Evolutionary conservation across 495 filamentous ascomycete species (phyloP), one percentile per base, ranked within the genome.

Genomic region (Aspergillus heteromorphus): DNA sequence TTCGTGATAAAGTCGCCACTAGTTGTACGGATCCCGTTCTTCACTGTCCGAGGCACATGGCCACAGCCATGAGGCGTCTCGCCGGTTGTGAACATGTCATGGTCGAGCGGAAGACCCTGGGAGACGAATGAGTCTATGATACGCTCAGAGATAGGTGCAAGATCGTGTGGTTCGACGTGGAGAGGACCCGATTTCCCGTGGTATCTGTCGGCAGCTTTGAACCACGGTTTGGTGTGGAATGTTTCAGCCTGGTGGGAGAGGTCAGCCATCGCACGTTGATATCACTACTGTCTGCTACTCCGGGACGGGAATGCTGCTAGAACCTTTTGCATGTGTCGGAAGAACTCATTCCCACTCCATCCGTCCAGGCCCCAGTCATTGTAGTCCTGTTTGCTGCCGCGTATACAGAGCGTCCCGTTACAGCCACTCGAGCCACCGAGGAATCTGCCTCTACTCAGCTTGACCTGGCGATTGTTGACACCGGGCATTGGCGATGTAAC

Each of bases 401-500:
- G 81, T 34, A 85, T 74, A 62, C 79, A 83, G n/a, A 82, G 73
- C 31, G 78, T 85, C 49, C 81, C 82, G 67, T 86, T 87, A 53
- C 79, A 76, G 14, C 78, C 81, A 54, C 74, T 80, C 43, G 71
- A 79, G 4, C 83, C 83, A 20, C 84, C 80, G 14, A 87, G 73
- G 51, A 79, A 78, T 51, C 75, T 79, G 29, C 83, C 84, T 45
- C 82, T 76, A 41, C 78, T 84, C 49, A 79, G 70, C 57, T 84
- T 82, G 53, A 81, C 76, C 48, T 76, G 74, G 34, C 81, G 76
- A 36, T 78, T 71, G 40, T 80, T 69, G 21, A 82, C 75, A 4
- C 78, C 80, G 5, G 72, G 56, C 56, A 76, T 80, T 0, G 81
- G 78, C 19, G 78, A 77, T 2, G 79, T 83, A 58, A 79, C 62